These are phyloP conservation scores for Entophlyctis luteolus DNA, from an alignment of 192 early-diverging fungal genomes.

Conservation along the genomic window DNA sequence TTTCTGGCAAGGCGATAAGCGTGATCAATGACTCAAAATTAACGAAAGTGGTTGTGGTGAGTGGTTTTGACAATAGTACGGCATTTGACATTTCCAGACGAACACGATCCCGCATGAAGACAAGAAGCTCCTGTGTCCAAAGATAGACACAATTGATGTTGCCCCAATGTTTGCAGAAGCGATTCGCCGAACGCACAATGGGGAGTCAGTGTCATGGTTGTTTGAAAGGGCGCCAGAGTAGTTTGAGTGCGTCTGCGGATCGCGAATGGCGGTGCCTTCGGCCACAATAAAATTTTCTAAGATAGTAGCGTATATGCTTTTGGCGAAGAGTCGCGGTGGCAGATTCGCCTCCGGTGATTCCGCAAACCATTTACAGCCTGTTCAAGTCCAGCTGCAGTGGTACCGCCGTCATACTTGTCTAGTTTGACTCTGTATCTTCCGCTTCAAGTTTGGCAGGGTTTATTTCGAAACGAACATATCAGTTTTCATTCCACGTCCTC, in stretches of 20 bases:
- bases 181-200: constrained; percentile 91
- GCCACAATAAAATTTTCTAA: too few species aligned
- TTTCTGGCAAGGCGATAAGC: constrained; percentile 77
- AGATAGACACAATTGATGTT: constrained; percentile 77
- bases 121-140: constrained; percentile 36
- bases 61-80: not conserved
- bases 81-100: constrained; percentile 21
- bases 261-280: too few species aligned
- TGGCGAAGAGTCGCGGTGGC: too few species aligned
- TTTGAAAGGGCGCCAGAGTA: constrained; percentile 50
- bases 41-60: constrained; percentile 68
- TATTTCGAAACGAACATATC: too few species aligned
- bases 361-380: too few species aligned
- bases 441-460: too few species aligned
- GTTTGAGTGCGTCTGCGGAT: too few species aligned
- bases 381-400: too few species aligned
- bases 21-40: constrained; percentile 71
- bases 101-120: constrained; percentile 54
- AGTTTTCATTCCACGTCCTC: constrained; percentile 6
- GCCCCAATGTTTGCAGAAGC: constrained; percentile 90
- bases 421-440: too few species aligned
- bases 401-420: too few species aligned
- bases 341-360: too few species aligned
- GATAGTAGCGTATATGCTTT: too few species aligned
- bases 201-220: constrained; percentile 88